A percentile compares a stretch with the other conserved stretches of the same genome.
These are phyloP conservation scores for Clitopilus hobsonii DNA, from an alignment of 768 basidiomycete genomes.

Conservation along the genomic window DNA sequence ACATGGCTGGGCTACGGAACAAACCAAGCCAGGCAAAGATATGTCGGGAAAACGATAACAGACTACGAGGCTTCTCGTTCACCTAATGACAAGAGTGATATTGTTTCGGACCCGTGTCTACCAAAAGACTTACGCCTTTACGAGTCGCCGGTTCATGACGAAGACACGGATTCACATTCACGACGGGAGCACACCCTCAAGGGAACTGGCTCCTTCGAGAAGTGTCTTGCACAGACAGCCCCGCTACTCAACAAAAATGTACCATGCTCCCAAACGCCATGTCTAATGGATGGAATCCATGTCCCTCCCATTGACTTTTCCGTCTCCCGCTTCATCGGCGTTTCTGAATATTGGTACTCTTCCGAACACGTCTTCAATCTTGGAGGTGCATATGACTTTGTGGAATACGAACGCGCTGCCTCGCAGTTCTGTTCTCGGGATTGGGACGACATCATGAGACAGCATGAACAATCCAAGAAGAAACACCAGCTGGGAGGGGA, in stretches of 20 bases:
- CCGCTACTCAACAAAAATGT: constrained; percentile 80
- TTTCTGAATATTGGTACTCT: constrained; percentile 99
- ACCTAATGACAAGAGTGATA: constrained; percentile 19
- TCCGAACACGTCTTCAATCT: constrained; percentile 95
- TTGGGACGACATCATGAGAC: constrained; percentile 71
- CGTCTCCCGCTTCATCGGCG: constrained; percentile 91
- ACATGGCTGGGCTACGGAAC: constrained; percentile 99
- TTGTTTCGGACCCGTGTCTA: constrained; percentile 85
- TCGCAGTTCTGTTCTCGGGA: constrained; percentile 74
- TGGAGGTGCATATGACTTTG: constrained; percentile 93
- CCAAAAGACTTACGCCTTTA: constrained; percentile 66
- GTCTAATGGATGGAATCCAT: constrained; percentile 91
- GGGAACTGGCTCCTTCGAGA: constrained; percentile 89
- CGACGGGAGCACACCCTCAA: constrained; percentile 55
- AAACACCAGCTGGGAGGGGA: constrained; percentile 52
- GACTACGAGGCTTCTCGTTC: constrained; percentile 43
- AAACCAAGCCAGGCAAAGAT: constrained; percentile 93
- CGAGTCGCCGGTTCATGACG: constrained; percentile 47
- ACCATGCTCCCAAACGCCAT: constrained; percentile 80
- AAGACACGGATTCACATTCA: constrained; percentile 34
- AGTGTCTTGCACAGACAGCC: constrained; percentile 68
- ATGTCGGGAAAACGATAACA: constrained; percentile 65
- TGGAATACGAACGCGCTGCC: constrained; percentile 93
- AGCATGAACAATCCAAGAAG: constrained; percentile 55
- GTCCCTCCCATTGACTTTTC: constrained; percentile 94